Conservation (phyloP, 345 rosid species). For the Populus ilicifolia region DNA sequence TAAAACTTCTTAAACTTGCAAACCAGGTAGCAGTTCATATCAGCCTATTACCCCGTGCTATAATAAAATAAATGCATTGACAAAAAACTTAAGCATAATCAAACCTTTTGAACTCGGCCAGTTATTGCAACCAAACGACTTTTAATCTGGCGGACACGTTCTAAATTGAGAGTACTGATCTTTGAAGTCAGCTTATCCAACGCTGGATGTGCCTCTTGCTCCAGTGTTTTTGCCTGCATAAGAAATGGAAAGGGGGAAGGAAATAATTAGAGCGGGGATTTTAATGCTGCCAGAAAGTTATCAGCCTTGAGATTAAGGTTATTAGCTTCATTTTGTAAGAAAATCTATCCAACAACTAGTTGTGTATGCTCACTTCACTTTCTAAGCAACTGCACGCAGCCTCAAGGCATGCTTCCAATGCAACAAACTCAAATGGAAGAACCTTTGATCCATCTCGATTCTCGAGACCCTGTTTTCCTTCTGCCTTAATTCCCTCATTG, state of each 20-base stretch:
- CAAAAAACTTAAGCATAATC: not conserved
- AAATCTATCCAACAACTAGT: not conserved
- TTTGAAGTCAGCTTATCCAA: conserved; percentile 69
- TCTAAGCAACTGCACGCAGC: conserved; percentile 69
- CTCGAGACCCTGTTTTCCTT: conserved; percentile 57
- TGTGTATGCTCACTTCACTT: conserved; percentile 38
- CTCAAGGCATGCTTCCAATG: conserved; percentile 68
- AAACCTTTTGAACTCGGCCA: conserved; percentile 71
- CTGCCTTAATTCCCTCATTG: conserved; percentile 40
- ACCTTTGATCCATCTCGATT: conserved; percentile 51
- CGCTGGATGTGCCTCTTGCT: conserved; percentile 68
- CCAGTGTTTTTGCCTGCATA: conserved; percentile 52
- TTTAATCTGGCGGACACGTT: conserved; percentile 66
- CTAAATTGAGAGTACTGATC: conserved; percentile 68
- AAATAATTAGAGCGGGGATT: not conserved
- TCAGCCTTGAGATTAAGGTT: not conserved
- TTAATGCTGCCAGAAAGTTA: not conserved
- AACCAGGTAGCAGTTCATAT: not conserved
- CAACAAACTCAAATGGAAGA: conserved; percentile 70
- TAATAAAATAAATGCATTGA: not conserved
- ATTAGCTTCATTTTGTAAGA: conserved; percentile 42
- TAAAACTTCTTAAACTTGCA: not conserved
- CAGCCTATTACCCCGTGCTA: not conserved
- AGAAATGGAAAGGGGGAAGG: conserved; percentile 7
- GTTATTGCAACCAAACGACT: conserved; percentile 66